Percentiles rank a stretch among this genome's conserved stretches.
These are phyloP conservation scores for Cordyceps cicadae DNA, from an alignment of 2,329 filamentous ascomycete species.

Conservation along the genomic window DNA sequence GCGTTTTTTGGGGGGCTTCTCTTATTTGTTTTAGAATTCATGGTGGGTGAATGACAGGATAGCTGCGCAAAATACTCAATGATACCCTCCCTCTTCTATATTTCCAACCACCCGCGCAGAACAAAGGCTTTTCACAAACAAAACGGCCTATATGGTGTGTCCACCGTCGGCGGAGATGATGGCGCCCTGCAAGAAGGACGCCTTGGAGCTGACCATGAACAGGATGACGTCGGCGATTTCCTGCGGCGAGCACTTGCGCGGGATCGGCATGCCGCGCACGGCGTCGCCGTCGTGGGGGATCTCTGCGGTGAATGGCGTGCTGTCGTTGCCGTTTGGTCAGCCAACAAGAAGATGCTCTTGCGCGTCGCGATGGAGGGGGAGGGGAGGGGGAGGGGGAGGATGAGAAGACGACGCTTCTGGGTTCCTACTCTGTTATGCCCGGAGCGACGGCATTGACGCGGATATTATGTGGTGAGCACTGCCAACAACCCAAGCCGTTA, in stretches of 20 bases:
- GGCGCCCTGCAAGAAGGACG: constrained; percentile 37
- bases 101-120: neutral
- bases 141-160: constrained; percentile 26
- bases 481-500: neutral
- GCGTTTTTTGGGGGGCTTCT: neutral
- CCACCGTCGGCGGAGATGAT: constrained; percentile 37
- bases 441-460: constrained; percentile 39
- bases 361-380: neutral
- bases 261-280: constrained; percentile 28
- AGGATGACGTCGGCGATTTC: constrained; percentile 39
- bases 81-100: constrained; percentile 1
- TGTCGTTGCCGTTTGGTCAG: neutral
- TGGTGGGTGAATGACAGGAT: constrained; percentile 1
- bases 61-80: neutral
- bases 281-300: constrained; percentile 26
- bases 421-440: constrained; percentile 33
- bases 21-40: neutral
- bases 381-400: too few species aligned
- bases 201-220: constrained; percentile 36
- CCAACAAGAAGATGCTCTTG: neutral
- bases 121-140: neutral
- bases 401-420: neutral
- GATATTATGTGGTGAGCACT: constrained; percentile 38
- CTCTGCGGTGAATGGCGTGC: constrained; percentile 34
- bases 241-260: constrained; percentile 33